These are phyloP conservation scores for Pelargonium nanum DNA, from an alignment of 345 rosid genomes.

Conservation along the genomic window DNA sequence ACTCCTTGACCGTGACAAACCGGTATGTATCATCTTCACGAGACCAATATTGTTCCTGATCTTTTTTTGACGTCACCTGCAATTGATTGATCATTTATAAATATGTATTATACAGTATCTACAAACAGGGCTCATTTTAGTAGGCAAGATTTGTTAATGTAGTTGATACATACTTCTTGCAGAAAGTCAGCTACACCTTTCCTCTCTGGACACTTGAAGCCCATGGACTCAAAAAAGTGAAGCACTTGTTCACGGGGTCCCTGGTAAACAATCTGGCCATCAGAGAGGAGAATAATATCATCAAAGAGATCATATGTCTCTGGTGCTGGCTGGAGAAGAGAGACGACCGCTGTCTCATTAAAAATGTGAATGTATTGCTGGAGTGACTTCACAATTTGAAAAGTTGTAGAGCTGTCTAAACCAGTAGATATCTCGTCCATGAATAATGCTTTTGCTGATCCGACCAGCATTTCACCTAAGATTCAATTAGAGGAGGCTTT, in stretches of 20 bases:
- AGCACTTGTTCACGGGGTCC: too few species aligned
- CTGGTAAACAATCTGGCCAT: too few species aligned
- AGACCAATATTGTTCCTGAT: conserved; percentile 62
- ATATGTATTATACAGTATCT: not conserved
- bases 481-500: not conserved
- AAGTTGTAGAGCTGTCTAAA: conserved; percentile 73
- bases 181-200: conserved; percentile 72
- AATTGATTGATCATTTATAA: not conserved
- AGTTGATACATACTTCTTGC: conserved; percentile 46
- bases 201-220: conserved; percentile 66
- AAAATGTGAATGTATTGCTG: conserved; percentile 43
- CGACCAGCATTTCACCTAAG: conserved; percentile 67
- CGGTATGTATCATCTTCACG: conserved; percentile 34
- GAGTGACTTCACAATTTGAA: conserved; percentile 47
- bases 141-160: not conserved
- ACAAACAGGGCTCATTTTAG: not conserved
- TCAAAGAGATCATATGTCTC: conserved; percentile 70
- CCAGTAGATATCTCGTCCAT: conserved; percentile 84
- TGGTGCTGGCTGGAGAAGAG: conserved; percentile 83
- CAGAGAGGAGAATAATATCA: conserved; percentile 57
- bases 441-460: conserved; percentile 50
- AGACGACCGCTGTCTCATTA: conserved; percentile 49
- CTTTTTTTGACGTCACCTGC: conserved; percentile 67
- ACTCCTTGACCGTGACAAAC: conserved; percentile 35
- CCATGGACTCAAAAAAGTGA: too few species aligned